These are phyloP conservation scores for Arthrobotrys sphaeroides DNA, from an alignment of 2,329 filamentous ascomycete species.

Conservation along the genomic window DNA sequence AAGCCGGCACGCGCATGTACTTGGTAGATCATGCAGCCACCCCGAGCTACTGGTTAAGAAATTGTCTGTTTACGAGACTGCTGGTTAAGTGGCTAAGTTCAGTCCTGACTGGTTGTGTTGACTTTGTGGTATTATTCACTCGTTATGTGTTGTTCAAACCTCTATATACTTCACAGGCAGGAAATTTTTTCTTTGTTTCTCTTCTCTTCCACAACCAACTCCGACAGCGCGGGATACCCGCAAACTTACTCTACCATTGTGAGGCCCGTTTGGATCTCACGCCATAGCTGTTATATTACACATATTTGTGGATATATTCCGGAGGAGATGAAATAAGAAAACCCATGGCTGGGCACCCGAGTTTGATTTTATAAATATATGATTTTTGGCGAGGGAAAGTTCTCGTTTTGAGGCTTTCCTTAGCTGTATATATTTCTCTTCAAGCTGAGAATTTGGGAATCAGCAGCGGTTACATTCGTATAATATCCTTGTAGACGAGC, in stretches of 20 bases:
- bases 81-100: too few relatives aligned
- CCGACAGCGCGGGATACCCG: conserved; percentile 35
- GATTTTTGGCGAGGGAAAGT: conserved; percentile 16
- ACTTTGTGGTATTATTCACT: too few relatives aligned
- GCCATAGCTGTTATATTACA: conserved; percentile 23
- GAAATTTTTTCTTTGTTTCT: neutral
- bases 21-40: too few relatives aligned
- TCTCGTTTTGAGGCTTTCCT: conserved; percentile 51
- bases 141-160: too few relatives aligned
- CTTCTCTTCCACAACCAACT: conserved; percentile 42
- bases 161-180: too few relatives aligned
- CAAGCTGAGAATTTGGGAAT: conserved; percentile 54
- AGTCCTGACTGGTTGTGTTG: too few relatives aligned
- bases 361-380: too few relatives aligned
- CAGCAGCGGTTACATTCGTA: conserved; percentile 54
- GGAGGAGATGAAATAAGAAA: conserved; percentile 50
- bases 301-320: conserved; percentile 21
- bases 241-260: conserved; percentile 30
- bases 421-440: conserved; percentile 37
- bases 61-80: too few relatives aligned
- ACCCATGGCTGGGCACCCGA: conserved; percentile 54
- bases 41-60: neutral
- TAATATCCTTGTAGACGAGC: neutral
- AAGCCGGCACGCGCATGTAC: too few relatives aligned
- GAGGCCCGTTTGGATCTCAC: neutral